A percentile compares a stretch with the other conserved stretches of the same genome.
Evolutionary conservation across 2,329 filamentous ascomycete species (phyloP).

Genomic region (Alternaria burnsii): DNA sequence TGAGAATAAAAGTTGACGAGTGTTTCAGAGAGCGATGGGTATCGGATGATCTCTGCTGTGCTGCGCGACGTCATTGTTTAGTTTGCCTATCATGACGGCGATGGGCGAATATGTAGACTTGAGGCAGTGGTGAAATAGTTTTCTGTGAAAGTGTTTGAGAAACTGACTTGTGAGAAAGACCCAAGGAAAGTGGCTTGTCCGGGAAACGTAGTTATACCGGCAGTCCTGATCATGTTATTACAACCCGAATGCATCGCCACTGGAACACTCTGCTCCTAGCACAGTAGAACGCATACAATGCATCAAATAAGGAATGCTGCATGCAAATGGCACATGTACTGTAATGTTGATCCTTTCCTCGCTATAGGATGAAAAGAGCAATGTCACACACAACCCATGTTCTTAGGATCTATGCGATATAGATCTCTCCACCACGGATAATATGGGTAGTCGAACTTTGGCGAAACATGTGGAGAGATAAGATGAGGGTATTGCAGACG

Average conservation of each 20-base stretch:
- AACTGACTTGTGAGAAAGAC: not conserved
- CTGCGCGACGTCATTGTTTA: not conserved
- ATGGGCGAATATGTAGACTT: not conserved
- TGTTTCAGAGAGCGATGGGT: not conserved
- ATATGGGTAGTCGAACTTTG: not conserved
- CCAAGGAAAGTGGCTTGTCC: not conserved
- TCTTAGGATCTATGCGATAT: constrained; percentile 11
- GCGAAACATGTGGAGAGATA: constrained; percentile 1
- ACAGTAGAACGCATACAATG: not conserved
- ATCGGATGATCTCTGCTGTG: not conserved
- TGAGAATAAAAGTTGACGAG: not conserved
- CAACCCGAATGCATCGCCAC: not conserved
- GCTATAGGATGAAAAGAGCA: constrained; percentile 1
- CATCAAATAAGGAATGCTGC: not conserved
- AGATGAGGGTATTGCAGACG: not conserved
- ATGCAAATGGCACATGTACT: not conserved
- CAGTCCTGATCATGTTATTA: not conserved
- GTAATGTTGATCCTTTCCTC: constrained; percentile 8
- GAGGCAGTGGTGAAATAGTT: not conserved
- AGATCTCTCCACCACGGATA: constrained; percentile 1
- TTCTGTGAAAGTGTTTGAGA: not conserved
- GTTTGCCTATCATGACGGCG: not conserved
- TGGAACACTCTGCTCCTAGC: not conserved
- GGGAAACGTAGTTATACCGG: not conserved
- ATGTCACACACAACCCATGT: not conserved